phyloP scores from a whole-genome alignment of 1,284 basidiomycete genomes.

The Caloboletus inedulis region DNA sequence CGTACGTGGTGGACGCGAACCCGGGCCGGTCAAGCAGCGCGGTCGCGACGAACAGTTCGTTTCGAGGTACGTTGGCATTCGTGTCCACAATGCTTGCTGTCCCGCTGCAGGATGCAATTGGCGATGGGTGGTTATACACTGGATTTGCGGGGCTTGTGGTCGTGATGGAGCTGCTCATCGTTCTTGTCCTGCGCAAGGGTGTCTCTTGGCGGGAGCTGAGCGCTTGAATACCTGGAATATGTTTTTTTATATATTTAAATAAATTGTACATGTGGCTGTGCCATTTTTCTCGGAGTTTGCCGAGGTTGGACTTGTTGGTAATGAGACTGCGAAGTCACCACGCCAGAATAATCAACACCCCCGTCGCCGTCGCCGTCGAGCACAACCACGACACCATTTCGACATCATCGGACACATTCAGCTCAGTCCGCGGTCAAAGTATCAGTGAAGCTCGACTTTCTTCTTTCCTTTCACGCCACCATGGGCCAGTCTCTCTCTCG shows the following conservation, averaged over 20 bases:
- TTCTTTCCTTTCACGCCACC: slow-evolving; percentile 9
- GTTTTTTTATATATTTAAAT: slow-evolving; percentile 14
- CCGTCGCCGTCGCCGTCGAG: slow-evolving; percentile 16
- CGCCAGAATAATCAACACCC: slow-evolving; percentile 27
- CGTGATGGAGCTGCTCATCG: slow-evolving; percentile 49
- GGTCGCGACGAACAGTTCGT: slow-evolving; percentile 67
- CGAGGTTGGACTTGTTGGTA: slow-evolving; percentile 23
- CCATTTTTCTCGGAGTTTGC: slow-evolving; percentile 14
- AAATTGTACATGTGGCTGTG: slow-evolving; percentile 21
- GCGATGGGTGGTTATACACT: slow-evolving; percentile 74
- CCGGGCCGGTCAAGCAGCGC: slow-evolving; percentile 68
- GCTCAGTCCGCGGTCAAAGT: neutral
- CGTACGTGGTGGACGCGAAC: slow-evolving; percentile 79
- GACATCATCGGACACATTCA: slow-evolving; percentile 4
- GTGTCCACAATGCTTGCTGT: slow-evolving; percentile 67
- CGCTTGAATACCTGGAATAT: neutral
- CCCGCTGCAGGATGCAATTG: slow-evolving; percentile 58
- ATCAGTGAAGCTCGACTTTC: neutral
- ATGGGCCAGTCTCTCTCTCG: slow-evolving; percentile 33
- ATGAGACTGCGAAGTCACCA: slow-evolving; percentile 29
- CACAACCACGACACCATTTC: slow-evolving; percentile 10
- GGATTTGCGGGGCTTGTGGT: slow-evolving; percentile 64
- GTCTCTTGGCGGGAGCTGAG: slow-evolving; percentile 39
- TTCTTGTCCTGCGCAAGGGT: slow-evolving; percentile 51
- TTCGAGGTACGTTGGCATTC: slow-evolving; percentile 69